Evolutionary conservation across 306 rosid genomes (phyloP), one percentile per base, ranked within the genome.

Genomic region (Vicia sativa): DNA sequence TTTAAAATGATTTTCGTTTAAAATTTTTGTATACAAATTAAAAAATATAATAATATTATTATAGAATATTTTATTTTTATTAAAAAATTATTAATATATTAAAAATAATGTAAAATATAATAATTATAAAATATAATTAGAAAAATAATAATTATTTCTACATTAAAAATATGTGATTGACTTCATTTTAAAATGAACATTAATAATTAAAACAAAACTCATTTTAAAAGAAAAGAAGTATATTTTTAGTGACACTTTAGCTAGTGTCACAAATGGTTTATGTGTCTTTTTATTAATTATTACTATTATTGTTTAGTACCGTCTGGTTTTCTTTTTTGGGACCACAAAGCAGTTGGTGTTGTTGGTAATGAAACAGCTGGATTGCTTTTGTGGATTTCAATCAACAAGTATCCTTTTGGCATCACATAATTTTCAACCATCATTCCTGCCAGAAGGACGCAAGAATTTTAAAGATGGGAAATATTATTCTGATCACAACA

Each of bases 341-440:
- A 19, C 72, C 80, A 45, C 4, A 25, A 1, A 3, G 74, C 71
- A 15, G 80, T 65, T 54, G 78, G 71, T 15, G 76, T 7, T 7
- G 44, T 7, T 7, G 44, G n/a, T 35, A 14, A 41, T 31, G 28
- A 41, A 31, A 74, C 89, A 87, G 87, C 89, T 87, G 87, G 85
- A 78, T 73, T 50, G 21, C 1, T 18, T n/a, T 23, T 14, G 75
- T 75, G 65, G 82, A 83, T 34, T 73, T 45, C 26, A 71, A 58
- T 31, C 5, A 44, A 8, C 95, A 75, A 80, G 26, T 77, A 5
- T 52, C 1, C 3, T 43, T 11, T 13, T 53, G 78, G 79, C 89
- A 80, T 83, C 73, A 15, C 38, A 50, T 29, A 16, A 45, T 23
- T 7, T 12, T 50, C 29, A 26, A 21, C 78, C 72, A 80, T 77